Conservation (phyloP, 2,329 filamentous ascomycete genomes). For the Pestalotiopsis sp. region DNA sequence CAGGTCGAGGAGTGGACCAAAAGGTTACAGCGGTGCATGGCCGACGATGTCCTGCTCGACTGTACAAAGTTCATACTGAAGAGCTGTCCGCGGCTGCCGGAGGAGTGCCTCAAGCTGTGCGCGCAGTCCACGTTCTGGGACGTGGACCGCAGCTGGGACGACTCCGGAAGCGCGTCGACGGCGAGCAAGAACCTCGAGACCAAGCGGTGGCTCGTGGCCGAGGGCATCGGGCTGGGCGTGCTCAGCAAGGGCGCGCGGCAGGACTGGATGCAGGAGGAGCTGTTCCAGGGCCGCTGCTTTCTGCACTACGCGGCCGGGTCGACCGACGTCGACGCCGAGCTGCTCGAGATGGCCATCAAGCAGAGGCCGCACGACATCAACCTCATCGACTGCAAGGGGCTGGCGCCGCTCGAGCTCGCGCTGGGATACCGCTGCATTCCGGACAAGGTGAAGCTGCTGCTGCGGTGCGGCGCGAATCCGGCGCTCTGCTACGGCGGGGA, state of each 20-base stretch:
- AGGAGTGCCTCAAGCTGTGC: background rate
- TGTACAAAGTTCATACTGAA: background rate
- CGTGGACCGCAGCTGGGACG: conserved; percentile 2
- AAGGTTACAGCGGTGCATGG: background rate
- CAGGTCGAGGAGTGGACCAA: background rate
- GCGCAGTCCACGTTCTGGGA: conserved; percentile 6
- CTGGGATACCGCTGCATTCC: conserved; percentile 4
- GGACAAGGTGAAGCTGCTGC: background rate
- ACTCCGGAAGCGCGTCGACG: background rate
- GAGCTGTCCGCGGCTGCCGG: background rate
- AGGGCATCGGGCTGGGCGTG: background rate
- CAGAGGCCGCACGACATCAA: background rate
- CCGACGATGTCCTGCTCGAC: background rate
- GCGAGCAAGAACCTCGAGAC: conserved; percentile 1
- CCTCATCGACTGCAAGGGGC: background rate
- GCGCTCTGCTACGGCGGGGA: background rate
- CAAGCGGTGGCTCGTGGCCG: conserved; percentile 1
- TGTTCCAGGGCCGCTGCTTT: background rate
- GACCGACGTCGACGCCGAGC: background rate
- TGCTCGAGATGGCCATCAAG: background rate
- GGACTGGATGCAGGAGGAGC: conserved; percentile 5
- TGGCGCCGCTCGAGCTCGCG: conserved; percentile 2
- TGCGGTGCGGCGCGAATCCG: background rate
- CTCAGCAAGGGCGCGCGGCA: background rate
- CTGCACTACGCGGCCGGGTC: conserved; percentile 3